These are phyloP conservation scores for Jackrogersella multiformis DNA, from an alignment of 495 filamentous ascomycete genomes.

Conservation along the genomic window DNA sequence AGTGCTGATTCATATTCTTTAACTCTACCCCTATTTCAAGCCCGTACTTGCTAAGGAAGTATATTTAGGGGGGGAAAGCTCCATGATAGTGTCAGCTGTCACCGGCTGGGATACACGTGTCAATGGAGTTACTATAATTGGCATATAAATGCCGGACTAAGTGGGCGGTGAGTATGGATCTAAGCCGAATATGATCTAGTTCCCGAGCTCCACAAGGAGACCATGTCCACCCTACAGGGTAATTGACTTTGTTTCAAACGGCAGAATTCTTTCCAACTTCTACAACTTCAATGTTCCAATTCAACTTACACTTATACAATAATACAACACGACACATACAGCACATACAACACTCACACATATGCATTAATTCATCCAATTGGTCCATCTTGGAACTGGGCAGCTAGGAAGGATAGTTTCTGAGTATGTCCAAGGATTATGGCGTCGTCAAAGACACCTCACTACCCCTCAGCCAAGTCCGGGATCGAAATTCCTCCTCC, in stretches of 20 bases:
- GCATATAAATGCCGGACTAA: constrained; percentile 12
- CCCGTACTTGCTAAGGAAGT: no score
- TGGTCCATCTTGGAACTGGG: constrained; percentile 11
- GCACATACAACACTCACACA: no score
- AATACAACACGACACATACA: no score
- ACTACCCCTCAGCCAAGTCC: constrained; percentile 41
- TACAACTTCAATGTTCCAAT: not conserved
- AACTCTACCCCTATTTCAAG: no score
- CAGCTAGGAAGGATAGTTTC: constrained; percentile 5
- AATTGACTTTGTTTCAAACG: constrained; percentile 2
- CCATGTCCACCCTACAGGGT: constrained; percentile 1
- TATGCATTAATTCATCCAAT: constrained; percentile 3
- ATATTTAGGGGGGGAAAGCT: no score
- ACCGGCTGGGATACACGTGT: not conserved
- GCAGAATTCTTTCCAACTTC: constrained; percentile 16
- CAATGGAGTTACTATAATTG: constrained; percentile 2
- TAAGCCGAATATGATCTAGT: not conserved
- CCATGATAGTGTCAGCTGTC: not conserved
- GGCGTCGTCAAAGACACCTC: constrained; percentile 46
- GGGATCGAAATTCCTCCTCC: constrained; percentile 29
- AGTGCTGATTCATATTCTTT: no score
- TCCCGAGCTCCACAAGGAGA: not conserved
- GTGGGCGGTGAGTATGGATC: constrained; percentile 2
- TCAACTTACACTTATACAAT: not conserved
- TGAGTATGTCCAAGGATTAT: constrained; percentile 42